These are phyloP conservation scores for Candida easanensis DNA, from an alignment of 805 yeast species.

Conservation along the genomic window DNA sequence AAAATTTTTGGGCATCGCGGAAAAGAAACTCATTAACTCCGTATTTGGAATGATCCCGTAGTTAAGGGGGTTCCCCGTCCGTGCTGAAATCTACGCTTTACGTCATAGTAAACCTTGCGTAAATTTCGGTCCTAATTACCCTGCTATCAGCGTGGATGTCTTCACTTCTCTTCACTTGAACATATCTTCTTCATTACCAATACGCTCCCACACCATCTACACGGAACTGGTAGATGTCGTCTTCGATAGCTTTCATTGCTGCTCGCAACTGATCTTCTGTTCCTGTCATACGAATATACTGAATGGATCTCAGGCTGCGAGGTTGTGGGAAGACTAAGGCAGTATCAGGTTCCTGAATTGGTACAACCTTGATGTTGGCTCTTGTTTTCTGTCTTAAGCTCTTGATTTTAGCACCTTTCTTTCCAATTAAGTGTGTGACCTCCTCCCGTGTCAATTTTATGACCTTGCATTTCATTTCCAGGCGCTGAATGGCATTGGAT, in stretches of 20 bases:
- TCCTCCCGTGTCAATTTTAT: constrained; percentile 31
- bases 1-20: constrained; percentile 15
- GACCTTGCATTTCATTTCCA: constrained; percentile 5
- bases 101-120: constrained; percentile 9
- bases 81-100: constrained; percentile 14
- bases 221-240: constrained; percentile 23
- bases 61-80: constrained; percentile 18
- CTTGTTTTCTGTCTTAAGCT: constrained; percentile 32
- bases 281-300: constrained; percentile 33
- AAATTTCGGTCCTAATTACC: constrained; percentile 15
- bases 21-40: constrained; percentile 3
- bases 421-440: constrained; percentile 42
- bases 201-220: constrained; percentile 7
- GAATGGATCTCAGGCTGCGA: constrained; percentile 15
- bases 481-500: not conserved
- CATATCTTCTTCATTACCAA: no score
- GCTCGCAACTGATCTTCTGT: constrained; percentile 21
- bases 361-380: constrained; percentile 40
- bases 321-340: constrained; percentile 12
- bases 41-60: constrained; percentile 8
- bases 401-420: constrained; percentile 38
- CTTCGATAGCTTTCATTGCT: constrained; percentile 29
- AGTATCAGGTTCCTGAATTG: constrained; percentile 25
- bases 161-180: no score
- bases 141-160: no score